Percentiles rank a stretch among this genome's conserved stretches.
Conservation (phyloP, 768 basidiomycete genomes). For the Mycena olivaceomarginata region DNA sequence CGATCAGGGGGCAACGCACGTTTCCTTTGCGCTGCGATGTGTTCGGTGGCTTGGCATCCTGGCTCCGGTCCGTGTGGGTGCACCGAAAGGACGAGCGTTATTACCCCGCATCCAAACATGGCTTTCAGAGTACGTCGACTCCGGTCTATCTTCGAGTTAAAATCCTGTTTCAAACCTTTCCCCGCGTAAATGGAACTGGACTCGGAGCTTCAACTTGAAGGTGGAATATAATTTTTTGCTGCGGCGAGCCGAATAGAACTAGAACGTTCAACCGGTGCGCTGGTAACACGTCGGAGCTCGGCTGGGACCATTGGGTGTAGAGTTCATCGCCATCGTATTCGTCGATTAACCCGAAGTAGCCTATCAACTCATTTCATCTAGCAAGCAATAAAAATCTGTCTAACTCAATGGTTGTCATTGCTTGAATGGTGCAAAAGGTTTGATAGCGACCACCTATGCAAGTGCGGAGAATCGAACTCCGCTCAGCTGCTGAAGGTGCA, state of each 20-base stretch:
- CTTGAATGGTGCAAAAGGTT: background rate
- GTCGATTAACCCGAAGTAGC: no score
- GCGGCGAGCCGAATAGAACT: background rate
- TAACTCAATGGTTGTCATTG: no score
- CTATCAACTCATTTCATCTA: no score
- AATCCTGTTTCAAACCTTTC: no score
- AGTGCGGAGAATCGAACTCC: conserved; percentile 20
- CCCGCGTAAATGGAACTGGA: no score
- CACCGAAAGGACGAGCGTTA: background rate
- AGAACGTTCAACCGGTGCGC: no score
- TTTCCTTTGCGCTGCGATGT: background rate
- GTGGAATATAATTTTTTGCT: background rate
- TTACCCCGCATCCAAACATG: background rate
- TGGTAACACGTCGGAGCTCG: no score
- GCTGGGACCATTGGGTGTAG: no score
- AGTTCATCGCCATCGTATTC: no score
- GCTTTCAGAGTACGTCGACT: background rate
- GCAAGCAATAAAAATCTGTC: no score
- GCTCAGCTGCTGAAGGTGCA: conserved; percentile 8
- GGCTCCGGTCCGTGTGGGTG: background rate
- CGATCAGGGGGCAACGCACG: background rate
- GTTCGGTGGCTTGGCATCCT: background rate
- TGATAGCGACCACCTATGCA: conserved; percentile 8
- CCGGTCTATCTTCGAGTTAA: no score
- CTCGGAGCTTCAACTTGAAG: no score